These are phyloP conservation scores for Phytophthora macrochlamydospora DNA, from an alignment of 352 stramenopile genomes.

Conservation along the genomic window DNA sequence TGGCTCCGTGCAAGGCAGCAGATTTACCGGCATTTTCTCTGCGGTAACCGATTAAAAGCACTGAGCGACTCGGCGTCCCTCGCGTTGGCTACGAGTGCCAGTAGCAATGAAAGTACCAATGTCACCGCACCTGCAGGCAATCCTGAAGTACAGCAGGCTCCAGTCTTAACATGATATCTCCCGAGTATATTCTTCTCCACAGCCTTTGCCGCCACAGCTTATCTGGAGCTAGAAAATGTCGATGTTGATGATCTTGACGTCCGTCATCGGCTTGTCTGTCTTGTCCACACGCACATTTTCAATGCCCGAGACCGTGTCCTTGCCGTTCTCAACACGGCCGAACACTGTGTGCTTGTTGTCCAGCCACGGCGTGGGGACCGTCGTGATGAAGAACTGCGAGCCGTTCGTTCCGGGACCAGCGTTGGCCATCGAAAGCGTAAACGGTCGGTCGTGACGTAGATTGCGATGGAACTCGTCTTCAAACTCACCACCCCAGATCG, in stretches of 20 bases:
- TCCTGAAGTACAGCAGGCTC: no score
- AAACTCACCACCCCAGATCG: conserved; percentile 99
- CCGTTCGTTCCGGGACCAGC: conserved; percentile 80
- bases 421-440: conserved; percentile 99
- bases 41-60: conserved; percentile 45
- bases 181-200: conserved; percentile 27
- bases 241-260: conserved; percentile 92
- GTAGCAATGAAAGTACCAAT: conserved; percentile 15
- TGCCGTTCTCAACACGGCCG: conserved; percentile 90
- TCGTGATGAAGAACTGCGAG: conserved; percentile 99
- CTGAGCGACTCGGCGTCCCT: conserved; percentile 27
- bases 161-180: no score
- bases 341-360: conserved; percentile 98
- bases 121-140: not conserved
- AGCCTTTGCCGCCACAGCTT: conserved; percentile 7
- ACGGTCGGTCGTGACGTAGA: conserved; percentile 95
- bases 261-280: conserved; percentile 72
- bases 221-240: conserved; percentile 71
- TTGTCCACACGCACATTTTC: conserved; percentile 93
- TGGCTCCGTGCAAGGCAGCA: conserved; percentile 48
- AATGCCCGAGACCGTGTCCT: conserved; percentile 97
- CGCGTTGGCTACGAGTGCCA: conserved; percentile 10
- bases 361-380: conserved; percentile 96
- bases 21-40: conserved; percentile 62
- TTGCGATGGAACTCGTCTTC: conserved; percentile 98